Evolutionary conservation across 208 protist species (phyloP), one percentile per base, ranked within the genome.

Genomic region (Leishmania gerbilli): DNA sequence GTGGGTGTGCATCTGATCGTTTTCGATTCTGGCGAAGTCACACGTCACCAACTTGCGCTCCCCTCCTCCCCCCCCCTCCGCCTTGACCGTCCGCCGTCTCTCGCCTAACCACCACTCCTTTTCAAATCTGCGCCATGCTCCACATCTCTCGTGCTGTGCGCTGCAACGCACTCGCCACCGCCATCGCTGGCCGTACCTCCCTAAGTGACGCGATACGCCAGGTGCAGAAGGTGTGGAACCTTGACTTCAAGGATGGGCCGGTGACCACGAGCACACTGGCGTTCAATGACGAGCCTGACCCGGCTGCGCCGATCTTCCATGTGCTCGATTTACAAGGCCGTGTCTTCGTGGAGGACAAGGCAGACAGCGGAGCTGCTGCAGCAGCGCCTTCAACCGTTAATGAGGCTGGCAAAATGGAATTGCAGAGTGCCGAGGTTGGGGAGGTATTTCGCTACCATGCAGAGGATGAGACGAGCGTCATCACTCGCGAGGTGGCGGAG

Each of bases 211-310:
- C 87, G 31, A 82, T 95, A 53, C 68, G 77, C 17, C 76, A 87
- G 24, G 86, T 88, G 21, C 85, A 93, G 80, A 74, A 82, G 31
- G 90, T 95, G 56, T 95, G 92, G 90, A 94, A 93, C 83, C 40
- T 95, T 24, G 83, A 92, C 74, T 95, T 95, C 84, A 79, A 79
- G 27, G 79, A 87, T 34, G 74, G 67, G 19, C 85, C 90, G 7
- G 85, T 77, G 21, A 93, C 86, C 40, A 94, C 90, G 21, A 79
- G 84, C 42, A 79, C 82, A 19, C 87, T 95, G 19, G 81, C 71
- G n/a, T 93, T 95, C 78, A 79, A 89, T 69, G 81, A 87, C 37
- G 81, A 84, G 21, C 71, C 79, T 5, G 58, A 84, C 40, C 69
- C 84, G 13, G 87, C 92, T 1, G 83, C 71, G n/a, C 92, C 90